Base-by-base conservation (phyloP, 2,329 filamentous ascomycete species). In the Talaromyces marneffei region DNA sequence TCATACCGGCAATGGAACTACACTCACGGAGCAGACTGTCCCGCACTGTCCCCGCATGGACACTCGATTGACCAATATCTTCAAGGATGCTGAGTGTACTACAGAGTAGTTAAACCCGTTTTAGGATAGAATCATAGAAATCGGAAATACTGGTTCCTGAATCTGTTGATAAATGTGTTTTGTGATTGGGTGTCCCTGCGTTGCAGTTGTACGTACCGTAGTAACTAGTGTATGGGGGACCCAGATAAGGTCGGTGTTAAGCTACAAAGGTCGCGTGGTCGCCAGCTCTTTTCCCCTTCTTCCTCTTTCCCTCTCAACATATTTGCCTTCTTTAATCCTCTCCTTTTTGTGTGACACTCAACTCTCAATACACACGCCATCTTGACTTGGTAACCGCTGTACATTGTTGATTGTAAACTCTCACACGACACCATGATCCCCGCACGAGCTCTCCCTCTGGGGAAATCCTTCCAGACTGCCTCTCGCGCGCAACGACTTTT, bases 401-500 rank as follows among this genome's bases (percentile, higher is more conserved):
- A 10, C 20, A n/a, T 23, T 55, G 20, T 25, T 39, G 33, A 5
- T 40, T 27, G 52, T 25, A n/a, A 39, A 12, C 7, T 20, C 33
- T 48, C 42, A 40, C 59, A 14, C 48, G 29, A 40, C 60, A 59
- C n/a, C 31, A 62, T 62, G 60, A n/a, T 48, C 48, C 40, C 60
- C 60, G 60, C 60, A 62, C 60, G 60, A 31, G 54, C 50, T 53
- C 54, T 63, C 31, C 58, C 54, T 18, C 27, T 61, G 62, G 33
- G 60, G 35, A 59, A 39, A 44, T 42, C 46, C 7, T 18, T 44
- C 18, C 42, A 37, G 37, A 25, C 37, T 10, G 44, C 52, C n/a
- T 23, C 35, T 25, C 25, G 27, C 27, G 35, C 65, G 48, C 59
- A 66, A 46, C 66, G 76, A 61, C 65, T 71, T 31, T 84, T 85